Base-by-base conservation (phyloP, 768 basidiomycete genomes). In the Lactifluus volemus region DNA sequence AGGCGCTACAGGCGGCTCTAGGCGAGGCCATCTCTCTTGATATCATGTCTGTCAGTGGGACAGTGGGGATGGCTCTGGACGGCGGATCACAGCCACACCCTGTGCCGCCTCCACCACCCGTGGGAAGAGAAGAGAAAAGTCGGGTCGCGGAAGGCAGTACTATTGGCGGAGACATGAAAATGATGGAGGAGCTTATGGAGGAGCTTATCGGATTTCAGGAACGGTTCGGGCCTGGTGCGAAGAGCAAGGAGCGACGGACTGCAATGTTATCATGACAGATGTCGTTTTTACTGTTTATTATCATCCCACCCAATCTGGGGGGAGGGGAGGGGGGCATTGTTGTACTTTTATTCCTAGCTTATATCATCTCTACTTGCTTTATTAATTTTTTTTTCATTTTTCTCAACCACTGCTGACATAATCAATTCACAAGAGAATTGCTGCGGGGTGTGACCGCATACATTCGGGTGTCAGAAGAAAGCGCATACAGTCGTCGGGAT, bases 151-250 rank as follows among this genome's bases (percentile, higher is more conserved):
- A 60, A 29, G 41, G 55, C 8, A 49, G 32, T n/a, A 21, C 15
- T 25, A 19, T 51, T 5, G n/a, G 38, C 6, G 39, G 21, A 8
- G 53, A 58, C 2, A 57, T 89, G 83, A 85, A 82, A 73, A 78
- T 88, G 76, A 90, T 96, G 87, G 92, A 93, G 70, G 90, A 89
- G 67, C 76, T 96, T 10, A 93, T 93, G 85, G 83, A 89, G 68
- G 92, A 95, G 71, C 74, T 95, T 29, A 91, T 94, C 64, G 78
- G 75, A 42, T 95, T 96, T 70, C 93, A 95, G 74, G 92, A 95
- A 70, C 80, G 83, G 58, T 94, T 89, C 74, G 88, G 88, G n/a
- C 79, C 79, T 6, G 77, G 79, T 36, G 70, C 75, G 50, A 81
- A 77, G 70, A 71, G 65, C 49, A 75, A 71, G 63, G 74, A 75